Evolutionary conservation across 257 asterid species (phyloP).

Genomic region (Plectranthus barbatus): DNA sequence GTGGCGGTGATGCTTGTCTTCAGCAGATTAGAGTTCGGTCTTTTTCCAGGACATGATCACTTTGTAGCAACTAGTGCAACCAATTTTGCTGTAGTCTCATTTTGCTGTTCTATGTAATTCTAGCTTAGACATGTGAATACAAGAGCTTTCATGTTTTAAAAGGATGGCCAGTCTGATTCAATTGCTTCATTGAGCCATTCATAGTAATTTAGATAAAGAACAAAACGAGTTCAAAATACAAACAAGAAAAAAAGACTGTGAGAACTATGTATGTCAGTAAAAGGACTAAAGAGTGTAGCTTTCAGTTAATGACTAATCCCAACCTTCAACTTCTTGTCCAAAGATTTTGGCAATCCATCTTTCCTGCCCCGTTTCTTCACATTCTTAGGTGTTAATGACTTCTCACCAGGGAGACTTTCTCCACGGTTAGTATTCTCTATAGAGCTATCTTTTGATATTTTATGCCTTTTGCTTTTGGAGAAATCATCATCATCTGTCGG

Average conservation of each 20-base stretch:
- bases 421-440: conserved; percentile 1
- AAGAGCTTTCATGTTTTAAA: conserved; percentile 14
- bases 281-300: conserved; percentile 4
- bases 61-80: conserved; percentile 17
- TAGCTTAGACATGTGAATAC: conserved; percentile 43
- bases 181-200: background rate
- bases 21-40: conserved; percentile 18
- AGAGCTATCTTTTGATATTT: conserved; percentile 11
- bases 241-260: background rate
- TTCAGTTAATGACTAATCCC: conserved; percentile 17
- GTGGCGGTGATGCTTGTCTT: background rate
- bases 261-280: conserved; percentile 2
- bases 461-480: conserved; percentile 23
- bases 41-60: conserved; percentile 15
- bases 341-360: conserved; percentile 23
- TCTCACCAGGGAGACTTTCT: conserved; percentile 15
- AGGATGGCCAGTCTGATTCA: background rate
- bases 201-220: background rate
- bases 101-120: conserved; percentile 28
- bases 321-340: conserved; percentile 26
- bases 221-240: background rate
- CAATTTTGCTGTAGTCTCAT: conserved; percentile 27
- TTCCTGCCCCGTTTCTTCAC: conserved; percentile 28
- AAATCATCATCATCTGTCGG: conserved; percentile 15
- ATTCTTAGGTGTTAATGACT: conserved; percentile 9